Conservation (phyloP, 1,284 basidiomycete genomes). For the Polyporus tsugae region DNA sequence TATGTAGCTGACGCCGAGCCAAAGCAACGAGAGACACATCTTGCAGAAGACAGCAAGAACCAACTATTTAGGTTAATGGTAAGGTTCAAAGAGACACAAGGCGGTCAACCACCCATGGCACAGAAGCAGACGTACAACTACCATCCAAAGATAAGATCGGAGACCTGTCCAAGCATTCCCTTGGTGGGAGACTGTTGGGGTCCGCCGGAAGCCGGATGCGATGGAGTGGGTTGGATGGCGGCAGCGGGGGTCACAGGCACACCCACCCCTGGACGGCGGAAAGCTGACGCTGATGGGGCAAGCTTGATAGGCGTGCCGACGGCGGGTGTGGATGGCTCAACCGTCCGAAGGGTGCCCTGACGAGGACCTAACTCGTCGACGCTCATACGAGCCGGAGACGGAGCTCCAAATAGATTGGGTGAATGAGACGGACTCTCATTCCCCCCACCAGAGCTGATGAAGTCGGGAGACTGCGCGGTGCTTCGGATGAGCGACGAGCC, state of each 20-base stretch:
- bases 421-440: slow-evolving; percentile 39
- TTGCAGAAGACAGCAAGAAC: neutral
- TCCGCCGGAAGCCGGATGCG: slow-evolving; percentile 18
- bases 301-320: slow-evolving; percentile 68
- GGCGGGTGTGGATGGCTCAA: slow-evolving; percentile 36
- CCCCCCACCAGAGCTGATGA: slow-evolving; percentile 35
- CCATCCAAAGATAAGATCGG: slow-evolving; percentile 83
- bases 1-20: neutral
- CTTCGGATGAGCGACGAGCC: slow-evolving; percentile 47
- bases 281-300: slow-evolving; percentile 74
- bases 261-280: slow-evolving; percentile 53
- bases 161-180: slow-evolving; percentile 72
- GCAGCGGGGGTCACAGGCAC: slow-evolving; percentile 30
- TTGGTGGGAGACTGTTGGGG: slow-evolving; percentile 53
- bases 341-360: slow-evolving; percentile 28
- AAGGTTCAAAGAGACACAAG: neutral
- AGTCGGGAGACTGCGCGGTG: slow-evolving; percentile 33
- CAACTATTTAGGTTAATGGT: neutral
- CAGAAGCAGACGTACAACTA: slow-evolving; percentile 44
- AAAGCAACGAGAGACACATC: neutral
- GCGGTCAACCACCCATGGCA: slow-evolving; percentile 14
- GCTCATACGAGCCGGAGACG: slow-evolving; percentile 30
- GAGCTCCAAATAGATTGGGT: slow-evolving; percentile 26
- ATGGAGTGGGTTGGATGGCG: slow-evolving; percentile 9
- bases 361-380: slow-evolving; percentile 36